Conservation (phyloP, 2,329 filamentous ascomycete species). For the Metarhizium humberi region DNA sequence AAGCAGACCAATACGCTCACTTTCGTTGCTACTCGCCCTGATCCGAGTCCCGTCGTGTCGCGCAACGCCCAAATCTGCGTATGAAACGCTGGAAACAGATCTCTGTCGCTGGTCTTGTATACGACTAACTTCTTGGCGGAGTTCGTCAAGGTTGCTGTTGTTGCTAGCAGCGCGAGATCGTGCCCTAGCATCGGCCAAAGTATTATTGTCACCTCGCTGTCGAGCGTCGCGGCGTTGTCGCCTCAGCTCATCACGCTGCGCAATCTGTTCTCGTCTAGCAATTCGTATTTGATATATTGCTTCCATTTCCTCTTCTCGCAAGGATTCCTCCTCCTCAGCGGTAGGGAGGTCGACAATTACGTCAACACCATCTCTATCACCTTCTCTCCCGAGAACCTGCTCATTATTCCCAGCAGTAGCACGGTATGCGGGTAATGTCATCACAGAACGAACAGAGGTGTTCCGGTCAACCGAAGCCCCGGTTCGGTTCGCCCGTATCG, state of each 20-base stretch:
- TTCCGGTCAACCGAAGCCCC: slow-evolving; percentile 59
- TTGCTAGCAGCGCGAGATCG: slow-evolving; percentile 38
- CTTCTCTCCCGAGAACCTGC: slow-evolving; percentile 76
- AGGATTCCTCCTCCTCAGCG: slow-evolving; percentile 64
- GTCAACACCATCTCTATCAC: slow-evolving; percentile 86
- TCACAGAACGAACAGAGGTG: slow-evolving; percentile 83
- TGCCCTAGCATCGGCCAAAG: slow-evolving; percentile 57
- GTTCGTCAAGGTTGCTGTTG: slow-evolving; percentile 49
- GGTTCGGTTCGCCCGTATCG: slow-evolving; percentile 18
- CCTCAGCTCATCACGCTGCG: slow-evolving; percentile 69
- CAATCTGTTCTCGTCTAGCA: slow-evolving; percentile 63
- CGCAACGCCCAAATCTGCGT: slow-evolving; percentile 66
- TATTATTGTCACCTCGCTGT: slow-evolving; percentile 56
- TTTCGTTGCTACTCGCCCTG: slow-evolving; percentile 63
- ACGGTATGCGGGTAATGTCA: slow-evolving; percentile 84
- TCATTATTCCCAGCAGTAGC: slow-evolving; percentile 65
- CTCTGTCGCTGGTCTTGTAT: slow-evolving; percentile 53
- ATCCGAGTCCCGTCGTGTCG: slow-evolving; percentile 69
- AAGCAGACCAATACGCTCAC: slow-evolving; percentile 61
- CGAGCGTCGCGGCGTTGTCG: slow-evolving; percentile 63
- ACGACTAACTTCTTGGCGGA: slow-evolving; percentile 45
- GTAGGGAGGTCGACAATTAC: slow-evolving; percentile 80
- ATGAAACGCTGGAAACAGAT: slow-evolving; percentile 65
- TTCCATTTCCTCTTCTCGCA: slow-evolving; percentile 88
- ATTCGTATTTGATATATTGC: slow-evolving; percentile 81